A percentile compares a stretch with the other conserved stretches of the same genome.
Evolutionary conservation across 495 filamentous ascomycete species (phyloP).

Genomic region (Choiromyces venosus): DNA sequence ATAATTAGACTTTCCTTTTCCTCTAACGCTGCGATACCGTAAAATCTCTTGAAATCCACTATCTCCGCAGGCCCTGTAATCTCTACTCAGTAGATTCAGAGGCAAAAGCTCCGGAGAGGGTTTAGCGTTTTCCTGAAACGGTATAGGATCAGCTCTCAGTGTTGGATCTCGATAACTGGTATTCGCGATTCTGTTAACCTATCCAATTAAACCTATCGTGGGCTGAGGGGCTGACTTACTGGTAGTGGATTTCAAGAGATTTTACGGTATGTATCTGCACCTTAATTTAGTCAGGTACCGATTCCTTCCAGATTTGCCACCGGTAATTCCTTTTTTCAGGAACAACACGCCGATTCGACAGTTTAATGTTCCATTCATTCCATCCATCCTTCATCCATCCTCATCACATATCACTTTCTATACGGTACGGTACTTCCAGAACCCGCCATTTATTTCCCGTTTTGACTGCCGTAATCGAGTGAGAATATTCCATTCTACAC

Average conservation of each 20-base stretch:
- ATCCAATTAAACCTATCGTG: too few relatives aligned
- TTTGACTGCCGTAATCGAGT: not conserved
- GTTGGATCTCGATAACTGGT: too few relatives aligned
- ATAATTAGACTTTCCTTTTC: not conserved
- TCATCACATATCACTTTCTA: constrained; percentile 1
- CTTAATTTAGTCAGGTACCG: not conserved
- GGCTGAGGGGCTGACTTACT: too few relatives aligned
- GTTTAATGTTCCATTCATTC: not conserved
- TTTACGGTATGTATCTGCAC: too few relatives aligned
- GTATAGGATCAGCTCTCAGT: too few relatives aligned
- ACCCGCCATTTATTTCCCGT: not conserved
- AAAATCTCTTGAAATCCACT: too few relatives aligned
- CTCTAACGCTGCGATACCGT: not conserved
- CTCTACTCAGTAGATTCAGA: too few relatives aligned
- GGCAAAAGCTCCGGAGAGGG: too few relatives aligned
- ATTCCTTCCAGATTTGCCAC: not conserved
- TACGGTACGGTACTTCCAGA: not conserved
- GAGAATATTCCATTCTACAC: not conserved
- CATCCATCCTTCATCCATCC: not conserved
- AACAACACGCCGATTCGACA: not conserved
- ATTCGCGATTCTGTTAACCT: too few relatives aligned
- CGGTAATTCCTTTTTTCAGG: not conserved
- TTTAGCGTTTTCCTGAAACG: too few relatives aligned
- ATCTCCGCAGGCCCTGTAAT: too few relatives aligned
- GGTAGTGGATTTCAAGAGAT: too few relatives aligned